Base-by-base conservation (phyloP, 192 early-diverging fungal species). In the Geosiphon pyriformis region DNA sequence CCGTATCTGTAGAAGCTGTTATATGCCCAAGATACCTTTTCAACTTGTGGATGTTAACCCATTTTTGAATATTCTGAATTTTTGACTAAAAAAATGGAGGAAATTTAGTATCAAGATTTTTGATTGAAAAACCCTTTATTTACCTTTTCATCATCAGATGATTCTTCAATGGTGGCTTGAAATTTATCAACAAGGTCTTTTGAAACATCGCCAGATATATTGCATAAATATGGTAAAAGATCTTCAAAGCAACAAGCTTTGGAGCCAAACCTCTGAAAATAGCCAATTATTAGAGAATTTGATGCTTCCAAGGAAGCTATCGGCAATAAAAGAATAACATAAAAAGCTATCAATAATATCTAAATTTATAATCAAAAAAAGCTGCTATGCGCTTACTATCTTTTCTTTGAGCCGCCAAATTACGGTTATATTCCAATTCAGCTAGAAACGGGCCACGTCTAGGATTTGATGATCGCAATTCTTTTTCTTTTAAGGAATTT, bases 171-270 rank as follows among this genome's bases (percentile, higher is more conserved):
- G 1, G 67, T 59, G 1, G 53, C 48, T 29, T 59, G 58, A 35
- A 82, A 35, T 23, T 62, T 37, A 48, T 69, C 55, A 61, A 82
- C 69, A 33, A 85, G 76, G 17, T 59, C 55, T 8, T 58, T 61
- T 18, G 77, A 67, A 1, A 50, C 63, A 34, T 76, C 69, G 0
- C 30, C 46, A 27, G 52, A 46, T 57, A 88, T 35, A 17, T 52
- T 60, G 11, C 65, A 18, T 30, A 88, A 66, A 70, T 89, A 91
- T 22, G 71, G 56, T 6, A 78, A 76, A 23, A 93, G 68, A 72
- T 93, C 92, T 64, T 92, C 90, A 73, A 91, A 91, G 57, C 86
- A 90, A 61, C 84, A 85, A 1, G 78, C 69, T 53, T 82, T 85
- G 20, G 76, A 71, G 23, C 88, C 88, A 64, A 92, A 92, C 2